A percentile compares a stretch with the other conserved stretches of the same genome.
Conservation (phyloP, 225 moss, liverwort and hornwort genomes). For the Pseudisothecium myosuroides region DNA sequence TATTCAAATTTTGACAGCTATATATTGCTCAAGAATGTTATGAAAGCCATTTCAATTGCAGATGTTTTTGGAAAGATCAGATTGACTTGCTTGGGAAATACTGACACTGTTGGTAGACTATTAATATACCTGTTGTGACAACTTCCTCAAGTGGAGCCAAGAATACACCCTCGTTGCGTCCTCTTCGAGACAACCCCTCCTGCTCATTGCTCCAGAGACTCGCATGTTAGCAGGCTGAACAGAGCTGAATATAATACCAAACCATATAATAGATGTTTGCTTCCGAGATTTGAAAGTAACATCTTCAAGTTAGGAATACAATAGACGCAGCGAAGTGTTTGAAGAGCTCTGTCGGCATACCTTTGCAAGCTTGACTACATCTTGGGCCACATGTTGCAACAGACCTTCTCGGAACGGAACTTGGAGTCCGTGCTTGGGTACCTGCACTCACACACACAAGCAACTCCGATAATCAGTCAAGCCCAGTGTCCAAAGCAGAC, state of each 20-base stretch:
- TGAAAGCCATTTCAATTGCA: not conserved
- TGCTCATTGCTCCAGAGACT: not conserved
- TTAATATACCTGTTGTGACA: not conserved
- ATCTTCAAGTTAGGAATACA: not conserved
- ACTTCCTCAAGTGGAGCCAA: constrained; percentile 18
- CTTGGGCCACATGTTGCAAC: constrained; percentile 68
- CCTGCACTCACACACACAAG: constrained; percentile 8
- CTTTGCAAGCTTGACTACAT: constrained; percentile 46
- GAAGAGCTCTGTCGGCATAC: not conserved
- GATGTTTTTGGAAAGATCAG: not conserved
- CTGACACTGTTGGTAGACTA: not conserved
- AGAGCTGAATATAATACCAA: not conserved
- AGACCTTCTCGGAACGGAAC: constrained; percentile 75
- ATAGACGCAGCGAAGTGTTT: too few relatives aligned
- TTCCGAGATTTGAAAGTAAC: not conserved
- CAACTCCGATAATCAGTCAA: not conserved
- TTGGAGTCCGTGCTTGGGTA: constrained; percentile 59
- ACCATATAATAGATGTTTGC: not conserved
- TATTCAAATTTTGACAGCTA: not conserved
- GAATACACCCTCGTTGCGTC: not conserved
- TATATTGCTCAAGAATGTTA: not conserved
- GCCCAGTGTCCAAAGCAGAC: not conserved
- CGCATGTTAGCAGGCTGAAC: not conserved
- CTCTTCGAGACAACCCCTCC: constrained; percentile 15
- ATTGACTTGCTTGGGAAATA: not conserved